These are phyloP conservation scores for Diutina catenulata DNA, from an alignment of 1,139 yeast genomes.

Conservation along the genomic window DNA sequence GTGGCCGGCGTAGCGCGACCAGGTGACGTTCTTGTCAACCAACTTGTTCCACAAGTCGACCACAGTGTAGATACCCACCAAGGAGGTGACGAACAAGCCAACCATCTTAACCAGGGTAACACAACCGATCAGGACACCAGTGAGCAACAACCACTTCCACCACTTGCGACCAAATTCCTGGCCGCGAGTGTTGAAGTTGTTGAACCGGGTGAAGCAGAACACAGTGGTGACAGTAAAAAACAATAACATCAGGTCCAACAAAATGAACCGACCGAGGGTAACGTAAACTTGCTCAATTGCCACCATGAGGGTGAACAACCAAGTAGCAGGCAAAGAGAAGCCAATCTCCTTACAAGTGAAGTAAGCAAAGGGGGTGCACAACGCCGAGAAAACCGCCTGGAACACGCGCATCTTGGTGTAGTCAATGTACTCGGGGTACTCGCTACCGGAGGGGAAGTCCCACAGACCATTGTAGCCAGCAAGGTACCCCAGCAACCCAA, in stretches of 20 bases:
- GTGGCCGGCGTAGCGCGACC: constrained; percentile 41
- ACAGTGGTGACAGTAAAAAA: constrained; percentile 83
- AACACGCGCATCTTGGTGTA: constrained; percentile 88
- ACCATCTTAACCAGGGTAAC: constrained; percentile 95
- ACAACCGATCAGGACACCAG: constrained; percentile 83
- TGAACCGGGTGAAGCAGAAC: constrained; percentile 68
- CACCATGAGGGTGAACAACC: constrained; percentile 86
- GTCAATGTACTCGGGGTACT: constrained; percentile 78
- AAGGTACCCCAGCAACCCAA: constrained; percentile 85
- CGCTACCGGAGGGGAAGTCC: constrained; percentile 82
- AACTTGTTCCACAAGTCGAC: constrained; percentile 65
- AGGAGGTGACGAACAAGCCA: constrained; percentile 72
- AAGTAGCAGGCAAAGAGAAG: constrained; percentile 67
- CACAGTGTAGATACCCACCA: constrained; percentile 79
- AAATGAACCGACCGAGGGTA: constrained; percentile 82
- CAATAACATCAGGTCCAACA: constrained; percentile 91
- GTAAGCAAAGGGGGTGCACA: constrained; percentile 90
- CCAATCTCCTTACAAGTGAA: constrained; percentile 83
- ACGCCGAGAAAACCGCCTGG: constrained; percentile 81
- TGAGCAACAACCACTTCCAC: constrained; percentile 82
- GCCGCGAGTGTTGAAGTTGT: constrained; percentile 49
- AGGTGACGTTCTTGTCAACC: constrained; percentile 42
- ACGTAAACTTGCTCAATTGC: constrained; percentile 76
- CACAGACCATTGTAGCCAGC: constrained; percentile 96
- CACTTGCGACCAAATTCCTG: constrained; percentile 63